These are phyloP conservation scores for Chaetomium cochliodes DNA, from an alignment of 495 filamentous ascomycete genomes.

Conservation along the genomic window DNA sequence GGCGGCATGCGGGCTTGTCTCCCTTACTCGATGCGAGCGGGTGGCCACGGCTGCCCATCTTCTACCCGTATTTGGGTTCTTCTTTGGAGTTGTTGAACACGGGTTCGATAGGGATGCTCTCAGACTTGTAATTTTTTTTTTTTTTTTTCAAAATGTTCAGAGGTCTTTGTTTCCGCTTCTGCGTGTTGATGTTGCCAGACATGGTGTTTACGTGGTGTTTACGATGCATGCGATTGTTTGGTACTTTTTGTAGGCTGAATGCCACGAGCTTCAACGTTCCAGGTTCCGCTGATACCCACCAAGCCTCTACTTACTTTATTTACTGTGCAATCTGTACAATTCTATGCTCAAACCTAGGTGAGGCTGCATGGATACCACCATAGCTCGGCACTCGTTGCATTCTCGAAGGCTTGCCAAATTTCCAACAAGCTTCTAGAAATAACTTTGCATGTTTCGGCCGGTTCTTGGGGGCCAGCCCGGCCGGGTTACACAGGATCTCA, in stretches of 20 bases:
- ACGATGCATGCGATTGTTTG: too few relatives aligned
- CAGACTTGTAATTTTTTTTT: slow-evolving; percentile 33
- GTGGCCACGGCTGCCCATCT: slow-evolving; percentile 14
- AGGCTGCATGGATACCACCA: slow-evolving; percentile 10
- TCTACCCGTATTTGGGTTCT: slow-evolving; percentile 28
- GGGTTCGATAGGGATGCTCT: slow-evolving; percentile 30
- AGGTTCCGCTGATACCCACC: too few relatives aligned
- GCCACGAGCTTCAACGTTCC: too few relatives aligned
- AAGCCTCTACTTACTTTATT: too few relatives aligned
- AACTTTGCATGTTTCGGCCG: not conserved
- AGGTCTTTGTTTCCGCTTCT: not conserved
- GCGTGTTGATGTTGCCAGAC: not conserved
- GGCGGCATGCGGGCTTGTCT: not conserved
- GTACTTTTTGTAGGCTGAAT: too few relatives aligned
- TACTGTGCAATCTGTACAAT: too few relatives aligned
- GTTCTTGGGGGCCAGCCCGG: not conserved
- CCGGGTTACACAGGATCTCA: not conserved
- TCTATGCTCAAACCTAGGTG: not conserved
- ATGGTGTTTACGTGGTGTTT: not conserved
- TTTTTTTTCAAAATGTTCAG: slow-evolving; percentile 13
- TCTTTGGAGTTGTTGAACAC: slow-evolving; percentile 31
- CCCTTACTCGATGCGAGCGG: not conserved
- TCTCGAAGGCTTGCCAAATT: not conserved
- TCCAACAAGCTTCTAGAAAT: not conserved
- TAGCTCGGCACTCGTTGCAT: not conserved